Evolutionary conservation across 345 rosid genomes (phyloP), one percentile per base, ranked within the genome.

Genomic region (Psidium friedrichsthalianum): DNA sequence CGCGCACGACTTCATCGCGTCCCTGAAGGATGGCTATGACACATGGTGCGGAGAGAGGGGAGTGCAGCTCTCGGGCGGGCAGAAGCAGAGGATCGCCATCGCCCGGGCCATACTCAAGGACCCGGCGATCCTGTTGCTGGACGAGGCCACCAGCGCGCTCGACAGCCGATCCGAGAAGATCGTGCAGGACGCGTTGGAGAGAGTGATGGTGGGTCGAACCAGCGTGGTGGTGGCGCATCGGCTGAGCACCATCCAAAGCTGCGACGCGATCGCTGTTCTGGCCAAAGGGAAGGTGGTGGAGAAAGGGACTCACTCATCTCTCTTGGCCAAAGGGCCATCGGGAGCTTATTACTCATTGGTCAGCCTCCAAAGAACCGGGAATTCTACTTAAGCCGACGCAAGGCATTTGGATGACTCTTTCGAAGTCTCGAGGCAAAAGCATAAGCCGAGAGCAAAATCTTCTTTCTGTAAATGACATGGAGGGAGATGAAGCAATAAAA

Each of bases 61-160:
- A 16, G 86, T 91, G 58, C 97, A 92, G 24, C 86, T 94, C 12
- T 94, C 97, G 0, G 96, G 97, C 14, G 97, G 96, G 0, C 97
- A 95, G 58, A 95, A 94, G 85, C 96, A 95, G 36, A 89, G 98
- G 4, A 89, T 95, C 11, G 98, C 96, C 0, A 93, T 94, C 2
- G 95, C 96, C 12, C 82, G 96, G 1, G 96, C 96, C 8, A 87
- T 95, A 24, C 49, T 95, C 82, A 93, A 87, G 76, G 92, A 92
- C 82, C 96, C 95, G 0, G 61, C 92, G 2, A 82, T 93, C 10
- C 87, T 95, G 59, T 85, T 95, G 0, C 84, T 94, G 16, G 96
- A 95, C 32, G 98, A 95, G 86, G 98, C 96, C 0, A 95, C 96
- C 1, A 95, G 95, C 55, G 98, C 98, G 12, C 90, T 95, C 8